Base-by-base conservation (phyloP, 139 green algal genomes). In the Asterochloris sp. region DNA sequence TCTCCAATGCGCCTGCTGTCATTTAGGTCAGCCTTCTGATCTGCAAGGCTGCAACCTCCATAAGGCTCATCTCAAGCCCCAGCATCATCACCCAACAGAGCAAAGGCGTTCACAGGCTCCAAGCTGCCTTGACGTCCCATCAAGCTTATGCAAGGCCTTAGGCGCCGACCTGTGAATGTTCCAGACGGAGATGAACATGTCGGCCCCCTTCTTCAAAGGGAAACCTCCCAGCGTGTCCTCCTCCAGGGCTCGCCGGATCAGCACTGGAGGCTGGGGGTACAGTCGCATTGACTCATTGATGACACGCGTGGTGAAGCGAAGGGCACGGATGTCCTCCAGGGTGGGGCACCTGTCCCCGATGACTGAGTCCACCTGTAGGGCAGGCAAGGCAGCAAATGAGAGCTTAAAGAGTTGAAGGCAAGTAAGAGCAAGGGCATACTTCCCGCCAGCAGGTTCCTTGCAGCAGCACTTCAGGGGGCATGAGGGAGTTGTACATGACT, bases 261-360 rank as follows among this genome's bases (percentile, higher is more conserved):
- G 96, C 81, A 98, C 96, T 12, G 96, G 96, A 19, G 96, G 96
- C 90, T 98, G 96, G 15, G 96, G 96, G 91, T 98, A 98, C 69
- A 98, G 86, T 23, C 95, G 90, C 95, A 98, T 98, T 23, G 87
- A 66, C 89, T 98, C 95, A 78, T 93, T 94, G 86, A 98, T 94
- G 13, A 95, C 91, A 14, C 94, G 88, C 8, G 89, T 95, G 24
- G 92, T 97, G 89, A 90, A 95, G 62, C 77, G 76, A 73, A 96
- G 84, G 76, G 64, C 76, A 0, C 27, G 63, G 29, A 97, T 83
- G 77, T 97, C 85, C 62, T 94, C 94, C 73, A 97, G 26, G 1
- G 78, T 92, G 17, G 91, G 92, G 63, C 76, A 82, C 29, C 90
- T 64, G 85, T 96, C 93, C 13, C 92, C 94, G 27, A 96, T 61